A percentile compares a stretch with the other conserved stretches of the same genome.
phyloP scores from a whole-genome alignment of 306 rosid species.

The Quercus cerris region DNA sequence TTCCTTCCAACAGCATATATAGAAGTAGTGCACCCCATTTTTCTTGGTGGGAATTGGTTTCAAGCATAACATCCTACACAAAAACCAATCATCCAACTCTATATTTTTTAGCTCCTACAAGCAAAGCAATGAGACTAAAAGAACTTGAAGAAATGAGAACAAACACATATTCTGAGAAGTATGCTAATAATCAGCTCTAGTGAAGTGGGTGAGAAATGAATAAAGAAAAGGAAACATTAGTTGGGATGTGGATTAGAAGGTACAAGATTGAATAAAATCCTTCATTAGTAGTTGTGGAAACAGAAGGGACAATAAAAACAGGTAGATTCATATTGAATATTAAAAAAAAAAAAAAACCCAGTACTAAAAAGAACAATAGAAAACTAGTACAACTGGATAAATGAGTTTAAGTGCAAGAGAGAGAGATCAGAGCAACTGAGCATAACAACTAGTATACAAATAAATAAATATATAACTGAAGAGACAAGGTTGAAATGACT shows the following conservation, averaged over 20 bases:
- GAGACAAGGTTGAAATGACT: constrained; percentile 26
- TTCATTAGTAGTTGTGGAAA: constrained; percentile 23
- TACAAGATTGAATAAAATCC: not conserved
- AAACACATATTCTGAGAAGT: constrained; percentile 14
- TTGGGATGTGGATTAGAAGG: not conserved
- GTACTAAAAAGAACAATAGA: not conserved
- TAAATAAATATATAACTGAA: not conserved
- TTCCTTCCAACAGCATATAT: constrained; percentile 43
- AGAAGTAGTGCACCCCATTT: constrained; percentile 87
- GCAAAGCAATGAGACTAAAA: not conserved
- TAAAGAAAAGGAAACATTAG: not conserved
- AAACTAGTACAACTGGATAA: not conserved
- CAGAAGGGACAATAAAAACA: constrained; percentile 27
- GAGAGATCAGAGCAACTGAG: constrained; percentile 10
- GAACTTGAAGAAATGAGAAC: constrained; percentile 15
- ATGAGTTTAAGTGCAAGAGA: constrained; percentile 7
- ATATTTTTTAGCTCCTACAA: constrained; percentile 15
- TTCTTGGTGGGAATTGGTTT: constrained; percentile 16
- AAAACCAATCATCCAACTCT: constrained; percentile 35
- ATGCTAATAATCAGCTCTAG: constrained; percentile 12
- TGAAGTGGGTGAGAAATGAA: constrained; percentile 13
- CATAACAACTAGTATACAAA: constrained; percentile 2
- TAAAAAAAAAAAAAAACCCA: not conserved
- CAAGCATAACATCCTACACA: constrained; percentile 58
- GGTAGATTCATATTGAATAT: constrained; percentile 32